A percentile compares a stretch with the other conserved stretches of the same genome.
These are phyloP conservation scores for Chaetomium tenue DNA, from an alignment of 495 filamentous ascomycete species.

Conservation along the genomic window DNA sequence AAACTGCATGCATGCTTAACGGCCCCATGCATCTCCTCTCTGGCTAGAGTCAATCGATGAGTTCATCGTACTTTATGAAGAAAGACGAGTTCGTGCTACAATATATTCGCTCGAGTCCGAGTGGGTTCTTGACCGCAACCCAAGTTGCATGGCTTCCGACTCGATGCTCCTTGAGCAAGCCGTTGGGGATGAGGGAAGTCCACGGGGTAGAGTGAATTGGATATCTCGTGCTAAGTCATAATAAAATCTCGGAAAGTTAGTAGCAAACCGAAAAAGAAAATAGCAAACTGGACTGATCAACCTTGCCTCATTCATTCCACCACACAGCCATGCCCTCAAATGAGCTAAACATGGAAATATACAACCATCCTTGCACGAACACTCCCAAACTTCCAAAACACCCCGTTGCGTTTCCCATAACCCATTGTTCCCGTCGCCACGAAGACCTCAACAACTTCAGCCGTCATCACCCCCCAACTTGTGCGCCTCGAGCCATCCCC, in stretches of 20 bases:
- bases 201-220: constrained; percentile 1
- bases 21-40: constrained; percentile 14
- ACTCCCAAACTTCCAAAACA: background rate
- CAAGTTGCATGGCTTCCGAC: background rate
- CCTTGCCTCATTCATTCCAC: background rate
- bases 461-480: constrained; percentile 24
- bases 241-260: background rate
- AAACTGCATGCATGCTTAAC: background rate
- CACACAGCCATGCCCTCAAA: background rate
- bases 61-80: background rate
- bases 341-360: background rate
- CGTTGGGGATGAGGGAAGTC: background rate
- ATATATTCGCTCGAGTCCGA: too few species aligned
- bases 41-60: background rate
- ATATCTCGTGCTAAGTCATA: constrained; percentile 14
- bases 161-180: background rate
- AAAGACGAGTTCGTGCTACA: background rate
- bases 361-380: background rate
- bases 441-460: background rate
- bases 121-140: background rate
- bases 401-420: background rate
- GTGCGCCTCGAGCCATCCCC: constrained; percentile 33
- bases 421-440: background rate
- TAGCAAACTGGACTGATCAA: background rate
- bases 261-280: background rate